phyloP scores from a whole-genome alignment of 306 rosid genomes.

The Rubus parviflorus region DNA sequence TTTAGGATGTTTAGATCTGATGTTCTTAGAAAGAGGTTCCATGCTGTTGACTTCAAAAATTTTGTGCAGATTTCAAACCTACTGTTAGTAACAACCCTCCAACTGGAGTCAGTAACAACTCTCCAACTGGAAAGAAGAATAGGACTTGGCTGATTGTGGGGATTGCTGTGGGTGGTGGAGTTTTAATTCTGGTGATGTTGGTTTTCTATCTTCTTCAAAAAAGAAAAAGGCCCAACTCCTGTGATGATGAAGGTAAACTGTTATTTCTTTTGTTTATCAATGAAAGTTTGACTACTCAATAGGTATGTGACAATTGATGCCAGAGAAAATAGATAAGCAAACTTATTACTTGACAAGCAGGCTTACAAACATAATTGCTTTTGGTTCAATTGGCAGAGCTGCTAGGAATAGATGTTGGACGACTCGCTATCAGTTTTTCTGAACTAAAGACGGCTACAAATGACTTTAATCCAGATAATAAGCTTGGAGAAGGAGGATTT shows the following conservation, averaged over 20 bases:
- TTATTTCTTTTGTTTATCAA: neutral
- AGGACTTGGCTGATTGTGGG: slow-evolving; percentile 57
- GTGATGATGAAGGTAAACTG: slow-evolving; percentile 53
- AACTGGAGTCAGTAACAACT: slow-evolving; percentile 37
- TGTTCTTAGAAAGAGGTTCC: slow-evolving; percentile 3
- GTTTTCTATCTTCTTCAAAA: slow-evolving; percentile 36
- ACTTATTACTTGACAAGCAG: neutral
- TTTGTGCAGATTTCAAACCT: slow-evolving; percentile 56
- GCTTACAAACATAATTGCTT: neutral
- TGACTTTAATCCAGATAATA: slow-evolving; percentile 55
- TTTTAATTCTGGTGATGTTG: slow-evolving; percentile 34
- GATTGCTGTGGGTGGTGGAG: slow-evolving; percentile 57
- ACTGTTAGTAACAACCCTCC: slow-evolving; percentile 42
- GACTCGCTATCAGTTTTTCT: slow-evolving; percentile 57
- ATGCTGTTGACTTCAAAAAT: slow-evolving; percentile 21
- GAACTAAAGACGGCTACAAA: slow-evolving; percentile 64
- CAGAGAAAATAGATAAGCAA: neutral
- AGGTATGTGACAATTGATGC: neutral
- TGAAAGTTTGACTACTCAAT: neutral
- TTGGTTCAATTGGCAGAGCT: slow-evolving; percentile 47
- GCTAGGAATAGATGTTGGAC: slow-evolving; percentile 63
- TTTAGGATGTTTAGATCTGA: slow-evolving; percentile 13
- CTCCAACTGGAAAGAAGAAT: slow-evolving; percentile 44
- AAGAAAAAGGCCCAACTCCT: slow-evolving; percentile 37
- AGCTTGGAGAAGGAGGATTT: slow-evolving; percentile 85